phyloP scores from a whole-genome alignment of 2,329 filamentous ascomycete species.

The Eutypella sp. region DNA sequence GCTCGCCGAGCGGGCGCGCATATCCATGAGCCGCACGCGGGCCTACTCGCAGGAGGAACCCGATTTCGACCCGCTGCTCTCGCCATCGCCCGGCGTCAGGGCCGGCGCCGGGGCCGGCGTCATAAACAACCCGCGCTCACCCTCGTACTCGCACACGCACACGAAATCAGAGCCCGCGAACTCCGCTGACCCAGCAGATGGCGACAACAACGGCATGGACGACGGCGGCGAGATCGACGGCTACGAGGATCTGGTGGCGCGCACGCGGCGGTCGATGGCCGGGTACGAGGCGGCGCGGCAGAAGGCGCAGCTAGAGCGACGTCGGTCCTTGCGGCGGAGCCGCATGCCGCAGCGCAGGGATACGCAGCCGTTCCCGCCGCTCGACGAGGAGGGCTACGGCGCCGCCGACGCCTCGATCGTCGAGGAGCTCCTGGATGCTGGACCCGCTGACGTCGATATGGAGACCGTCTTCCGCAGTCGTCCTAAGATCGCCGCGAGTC shows the following conservation, averaged over 20 bases:
- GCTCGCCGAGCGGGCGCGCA: constrained; percentile 72
- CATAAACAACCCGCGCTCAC: constrained; percentile 14
- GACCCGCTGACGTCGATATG: constrained; percentile 61
- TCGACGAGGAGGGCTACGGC: constrained; percentile 42
- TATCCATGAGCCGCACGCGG: constrained; percentile 63
- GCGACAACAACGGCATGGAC: constrained; percentile 24
- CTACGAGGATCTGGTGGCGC: constrained; percentile 50
- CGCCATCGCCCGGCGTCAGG: constrained; percentile 9
- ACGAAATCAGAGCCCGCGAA: constrained; percentile 9
- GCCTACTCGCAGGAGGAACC: constrained; percentile 30
- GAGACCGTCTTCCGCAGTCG: constrained; percentile 80
- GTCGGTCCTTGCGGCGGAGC: constrained; percentile 44
- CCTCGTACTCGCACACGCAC: constrained; percentile 8
- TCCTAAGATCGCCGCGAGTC: constrained; percentile 75
- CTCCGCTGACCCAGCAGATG: constrained; percentile 3
- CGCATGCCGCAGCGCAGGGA: constrained; percentile 37
- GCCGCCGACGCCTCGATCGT: constrained; percentile 23
- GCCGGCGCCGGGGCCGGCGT: constrained; percentile 19
- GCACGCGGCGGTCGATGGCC: constrained; percentile 58
- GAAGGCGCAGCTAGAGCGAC: constrained; percentile 54
- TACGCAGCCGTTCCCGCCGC: constrained; percentile 38
- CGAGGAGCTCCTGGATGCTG: constrained; percentile 58
- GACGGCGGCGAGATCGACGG: constrained; percentile 24
- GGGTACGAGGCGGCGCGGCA: constrained; percentile 57
- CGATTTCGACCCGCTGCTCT: constrained; percentile 11